A percentile compares a stretch with the other conserved stretches of the same genome.
phyloP scores from a whole-genome alignment of 108 stramenopile genomes.

The Skeletonema tropicum region DNA sequence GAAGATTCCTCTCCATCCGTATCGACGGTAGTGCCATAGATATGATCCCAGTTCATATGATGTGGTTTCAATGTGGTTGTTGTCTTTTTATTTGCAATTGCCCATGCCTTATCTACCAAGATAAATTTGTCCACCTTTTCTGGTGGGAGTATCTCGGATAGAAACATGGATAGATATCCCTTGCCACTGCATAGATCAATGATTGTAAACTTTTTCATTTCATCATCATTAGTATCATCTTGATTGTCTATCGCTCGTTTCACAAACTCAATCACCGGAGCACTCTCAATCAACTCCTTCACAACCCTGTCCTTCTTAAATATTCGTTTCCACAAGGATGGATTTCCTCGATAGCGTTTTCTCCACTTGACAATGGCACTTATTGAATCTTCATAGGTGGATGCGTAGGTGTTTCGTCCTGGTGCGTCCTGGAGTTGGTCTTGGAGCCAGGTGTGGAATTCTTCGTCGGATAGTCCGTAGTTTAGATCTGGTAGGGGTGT shows the following conservation, averaged over 20 bases:
- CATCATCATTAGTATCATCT: neutral
- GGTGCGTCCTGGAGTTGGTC: conserved; percentile 18
- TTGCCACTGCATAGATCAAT: conserved; percentile 56
- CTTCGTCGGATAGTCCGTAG: conserved; percentile 36
- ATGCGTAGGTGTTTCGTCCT: conserved; percentile 13
- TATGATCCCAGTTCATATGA: conserved; percentile 62
- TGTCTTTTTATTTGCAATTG: conserved; percentile 26
- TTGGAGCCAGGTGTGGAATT: conserved; percentile 16
- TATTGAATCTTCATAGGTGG: neutral
- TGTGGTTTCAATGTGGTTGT: conserved; percentile 29
- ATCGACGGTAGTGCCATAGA: conserved; percentile 38
- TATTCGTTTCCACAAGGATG: conserved; percentile 50
- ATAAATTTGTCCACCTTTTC: conserved; percentile 38
- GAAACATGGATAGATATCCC: conserved; percentile 55
- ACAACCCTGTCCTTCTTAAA: conserved; percentile 50
- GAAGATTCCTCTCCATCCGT: conserved; percentile 1
- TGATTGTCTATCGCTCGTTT: conserved; percentile 4
- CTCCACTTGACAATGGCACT: conserved; percentile 43
- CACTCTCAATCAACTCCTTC: conserved; percentile 59
- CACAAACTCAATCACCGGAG: conserved; percentile 46
- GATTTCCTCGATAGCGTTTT: conserved; percentile 47
- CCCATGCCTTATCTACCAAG: conserved; percentile 61
- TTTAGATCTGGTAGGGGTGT: conserved; percentile 1
- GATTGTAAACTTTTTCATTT: conserved; percentile 21
- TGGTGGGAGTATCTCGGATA: conserved; percentile 50